Conservation (phyloP, 2,329 filamentous ascomycete genomes). For the Lecanoromycetidae sp. region DNA sequence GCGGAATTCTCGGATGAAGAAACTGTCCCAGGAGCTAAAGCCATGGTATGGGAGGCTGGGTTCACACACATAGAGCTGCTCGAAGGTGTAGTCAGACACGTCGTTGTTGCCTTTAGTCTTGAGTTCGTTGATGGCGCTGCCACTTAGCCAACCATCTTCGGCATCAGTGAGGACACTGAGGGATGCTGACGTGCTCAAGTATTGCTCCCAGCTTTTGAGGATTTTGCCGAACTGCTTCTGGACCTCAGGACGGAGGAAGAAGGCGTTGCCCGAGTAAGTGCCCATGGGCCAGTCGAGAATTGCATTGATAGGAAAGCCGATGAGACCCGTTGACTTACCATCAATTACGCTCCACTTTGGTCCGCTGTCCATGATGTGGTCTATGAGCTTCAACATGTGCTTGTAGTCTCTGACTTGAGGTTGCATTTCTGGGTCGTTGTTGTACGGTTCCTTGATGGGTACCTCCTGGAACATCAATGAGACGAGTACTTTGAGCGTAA, state of each 20-base stretch:
- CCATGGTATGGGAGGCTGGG: slow-evolving; percentile 43
- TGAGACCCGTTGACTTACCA: slow-evolving; percentile 31
- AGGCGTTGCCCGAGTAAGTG: slow-evolving; percentile 41
- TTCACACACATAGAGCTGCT: slow-evolving; percentile 51
- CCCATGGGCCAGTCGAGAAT: slow-evolving; percentile 50
- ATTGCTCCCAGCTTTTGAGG: slow-evolving; percentile 37
- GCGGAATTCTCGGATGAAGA: slow-evolving; percentile 51
- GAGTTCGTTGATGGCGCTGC: slow-evolving; percentile 28
- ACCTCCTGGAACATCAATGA: slow-evolving; percentile 57
- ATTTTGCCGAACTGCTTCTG: slow-evolving; percentile 42
- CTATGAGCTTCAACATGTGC: slow-evolving; percentile 55
- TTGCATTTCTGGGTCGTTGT: slow-evolving; percentile 48
- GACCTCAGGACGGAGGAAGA: slow-evolving; percentile 42
- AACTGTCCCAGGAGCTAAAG: slow-evolving; percentile 57
- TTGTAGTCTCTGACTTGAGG: slow-evolving; percentile 53
- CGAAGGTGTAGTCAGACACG: slow-evolving; percentile 34
- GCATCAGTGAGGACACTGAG: slow-evolving; percentile 28
- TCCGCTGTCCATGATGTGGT: slow-evolving; percentile 38
- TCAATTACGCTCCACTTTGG: slow-evolving; percentile 32
- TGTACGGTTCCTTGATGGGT: slow-evolving; percentile 48
- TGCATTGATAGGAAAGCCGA: slow-evolving; percentile 46
- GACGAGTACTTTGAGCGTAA: slow-evolving; percentile 56
- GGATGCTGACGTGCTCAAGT: slow-evolving; percentile 21
- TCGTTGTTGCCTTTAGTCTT: slow-evolving; percentile 13
- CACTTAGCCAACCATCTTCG: slow-evolving; percentile 31